Conservation (phyloP, 768 basidiomycete genomes). For the Lenzites betulinus region DNA sequence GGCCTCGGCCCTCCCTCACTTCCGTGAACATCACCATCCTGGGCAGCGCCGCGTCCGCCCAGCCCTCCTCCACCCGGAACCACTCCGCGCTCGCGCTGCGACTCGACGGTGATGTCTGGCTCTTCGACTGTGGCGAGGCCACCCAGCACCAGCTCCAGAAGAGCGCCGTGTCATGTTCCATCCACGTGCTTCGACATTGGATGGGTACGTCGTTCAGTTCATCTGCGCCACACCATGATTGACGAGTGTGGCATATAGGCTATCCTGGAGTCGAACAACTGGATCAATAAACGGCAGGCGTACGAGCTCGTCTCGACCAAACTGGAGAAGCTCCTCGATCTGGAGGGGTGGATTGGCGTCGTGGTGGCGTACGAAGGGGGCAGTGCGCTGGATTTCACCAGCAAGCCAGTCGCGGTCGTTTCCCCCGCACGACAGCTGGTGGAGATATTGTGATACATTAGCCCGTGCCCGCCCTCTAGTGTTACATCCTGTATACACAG, state of each 20-base stretch:
- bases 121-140: conserved; percentile 86
- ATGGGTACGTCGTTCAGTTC: conserved; percentile 33
- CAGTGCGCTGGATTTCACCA: conserved; percentile 31
- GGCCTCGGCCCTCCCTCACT: conserved; percentile 18
- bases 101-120: conserved; percentile 71
- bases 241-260: conserved; percentile 32
- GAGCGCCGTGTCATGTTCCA: conserved; percentile 42
- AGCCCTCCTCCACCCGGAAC: conserved; percentile 76
- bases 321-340: conserved; percentile 45
- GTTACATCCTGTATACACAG: background rate
- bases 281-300: conserved; percentile 37
- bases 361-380: conserved; percentile 36
- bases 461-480: background rate
- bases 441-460: conserved; percentile 30
- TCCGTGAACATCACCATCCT: conserved; percentile 68
- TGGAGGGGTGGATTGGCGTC: conserved; percentile 42
- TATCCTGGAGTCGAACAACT: conserved; percentile 41
- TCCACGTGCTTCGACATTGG: conserved; percentile 42
- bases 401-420: conserved; percentile 35
- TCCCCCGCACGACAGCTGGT: conserved; percentile 31
- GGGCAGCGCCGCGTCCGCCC: conserved; percentile 81
- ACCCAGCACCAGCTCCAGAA: conserved; percentile 79
- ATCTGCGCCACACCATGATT: background rate
- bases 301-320: conserved; percentile 43
- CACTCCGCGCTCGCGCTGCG: conserved; percentile 74